Conservation (phyloP, 331 rosid genomes). For the Quercus tomentella region DNA sequence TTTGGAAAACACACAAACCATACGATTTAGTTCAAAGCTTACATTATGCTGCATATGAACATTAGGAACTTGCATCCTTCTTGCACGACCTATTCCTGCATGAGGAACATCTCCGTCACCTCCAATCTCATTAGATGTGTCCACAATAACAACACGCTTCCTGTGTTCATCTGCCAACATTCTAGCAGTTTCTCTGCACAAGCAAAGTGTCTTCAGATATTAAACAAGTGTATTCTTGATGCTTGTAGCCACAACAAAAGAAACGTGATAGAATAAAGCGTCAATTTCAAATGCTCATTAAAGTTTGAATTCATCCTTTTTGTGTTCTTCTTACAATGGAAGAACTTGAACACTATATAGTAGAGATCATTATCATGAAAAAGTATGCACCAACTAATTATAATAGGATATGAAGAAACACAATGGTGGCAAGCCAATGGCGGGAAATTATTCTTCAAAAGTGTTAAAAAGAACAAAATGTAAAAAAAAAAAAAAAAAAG, state of each 20-base stretch:
- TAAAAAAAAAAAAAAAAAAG: not conserved
- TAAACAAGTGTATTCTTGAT: not conserved
- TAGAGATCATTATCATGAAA: not conserved
- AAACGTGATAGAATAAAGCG: not conserved
- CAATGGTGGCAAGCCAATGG: not conserved
- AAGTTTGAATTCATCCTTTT: not conserved
- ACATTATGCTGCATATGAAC: slow-evolving; percentile 94
- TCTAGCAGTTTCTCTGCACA: slow-evolving; percentile 90
- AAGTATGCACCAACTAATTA: not conserved
- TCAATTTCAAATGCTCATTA: not conserved
- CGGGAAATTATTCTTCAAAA: not conserved
- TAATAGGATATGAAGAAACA: slow-evolving; percentile 1
- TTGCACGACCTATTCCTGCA: slow-evolving; percentile 87
- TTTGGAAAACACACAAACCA: slow-evolving; percentile 17
- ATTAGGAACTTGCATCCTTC: slow-evolving; percentile 99
- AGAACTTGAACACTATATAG: not conserved
- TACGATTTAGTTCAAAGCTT: slow-evolving; percentile 25
- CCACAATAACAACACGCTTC: slow-evolving; percentile 95
- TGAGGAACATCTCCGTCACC: slow-evolving; percentile 99
- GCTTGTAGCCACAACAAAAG: not conserved
- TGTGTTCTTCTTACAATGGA: not conserved
- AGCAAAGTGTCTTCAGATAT: slow-evolving; percentile 23
- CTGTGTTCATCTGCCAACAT: slow-evolving; percentile 86
- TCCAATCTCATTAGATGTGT: slow-evolving; percentile 95
- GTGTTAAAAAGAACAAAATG: not conserved